phyloP scores from a whole-genome alignment of 257 asterid genomes.

The Buddleja alternifolia region DNA sequence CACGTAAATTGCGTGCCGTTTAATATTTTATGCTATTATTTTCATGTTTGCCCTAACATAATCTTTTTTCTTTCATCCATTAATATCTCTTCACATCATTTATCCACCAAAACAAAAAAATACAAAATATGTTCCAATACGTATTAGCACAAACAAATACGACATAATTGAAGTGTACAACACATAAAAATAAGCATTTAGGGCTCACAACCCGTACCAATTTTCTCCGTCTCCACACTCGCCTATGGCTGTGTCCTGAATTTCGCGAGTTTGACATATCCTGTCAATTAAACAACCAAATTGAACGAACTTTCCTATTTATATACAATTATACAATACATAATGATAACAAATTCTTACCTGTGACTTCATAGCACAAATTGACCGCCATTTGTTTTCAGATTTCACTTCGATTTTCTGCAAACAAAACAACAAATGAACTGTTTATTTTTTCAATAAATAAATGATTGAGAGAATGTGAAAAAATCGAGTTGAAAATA shows the following conservation, averaged over 20 bases:
- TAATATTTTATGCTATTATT: too few species aligned
- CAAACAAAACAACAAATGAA: conserved; percentile 4
- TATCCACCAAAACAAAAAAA: neutral
- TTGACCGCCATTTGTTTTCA: conserved; percentile 37
- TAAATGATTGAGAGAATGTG: neutral
- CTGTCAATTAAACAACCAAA: conserved; percentile 39
- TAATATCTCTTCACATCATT: neutral
- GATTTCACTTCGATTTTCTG: conserved; percentile 61
- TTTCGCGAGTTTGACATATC: conserved; percentile 44
- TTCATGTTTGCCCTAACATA: too few species aligned
- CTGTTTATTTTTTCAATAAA: neutral
- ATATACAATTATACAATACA: neutral
- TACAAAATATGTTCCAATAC: neutral
- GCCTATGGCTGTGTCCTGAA: conserved; percentile 56
- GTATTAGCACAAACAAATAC: neutral
- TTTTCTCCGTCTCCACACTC: conserved; percentile 83
- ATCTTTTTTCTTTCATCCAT: neutral
- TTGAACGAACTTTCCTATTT: too few species aligned
- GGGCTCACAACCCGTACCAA: conserved; percentile 50
- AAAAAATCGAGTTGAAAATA: too few species aligned
- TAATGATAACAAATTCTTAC: conserved; percentile 30
- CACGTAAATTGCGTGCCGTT: too few species aligned
- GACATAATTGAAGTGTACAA: conserved; percentile 2
- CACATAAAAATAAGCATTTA: neutral
- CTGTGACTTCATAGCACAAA: conserved; percentile 47